Percentiles rank a stretch among this genome's conserved stretches.
phyloP scores from a whole-genome alignment of 495 filamentous ascomycete genomes.

The Penicillium bialowiezense region DNA sequence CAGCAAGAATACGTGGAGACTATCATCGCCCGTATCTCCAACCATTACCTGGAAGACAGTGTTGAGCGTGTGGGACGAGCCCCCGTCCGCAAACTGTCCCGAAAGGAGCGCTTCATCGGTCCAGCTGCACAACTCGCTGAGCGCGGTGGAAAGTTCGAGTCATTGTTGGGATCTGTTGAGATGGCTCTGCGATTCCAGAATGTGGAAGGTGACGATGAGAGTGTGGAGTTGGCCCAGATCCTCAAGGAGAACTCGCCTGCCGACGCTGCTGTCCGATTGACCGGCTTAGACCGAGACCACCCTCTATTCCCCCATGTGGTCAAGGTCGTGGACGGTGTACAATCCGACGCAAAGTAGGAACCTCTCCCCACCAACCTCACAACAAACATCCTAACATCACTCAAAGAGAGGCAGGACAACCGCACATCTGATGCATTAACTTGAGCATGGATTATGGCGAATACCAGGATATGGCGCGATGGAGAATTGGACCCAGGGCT shows the following conservation, averaged over 20 bases:
- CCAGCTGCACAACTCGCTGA: slow-evolving; percentile 84
- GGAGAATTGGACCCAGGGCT: slow-evolving; percentile 4
- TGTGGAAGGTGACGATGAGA: slow-evolving; percentile 85
- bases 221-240: slow-evolving; percentile 74
- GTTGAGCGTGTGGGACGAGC: slow-evolving; percentile 96
- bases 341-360: slow-evolving; percentile 49
- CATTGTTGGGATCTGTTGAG: slow-evolving; percentile 72
- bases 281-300: slow-evolving; percentile 68
- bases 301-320: slow-evolving; percentile 69
- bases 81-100: slow-evolving; percentile 84
- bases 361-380: not conserved
- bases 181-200: slow-evolving; percentile 92
- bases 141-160: slow-evolving; percentile 64
- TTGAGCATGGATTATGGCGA: slow-evolving; percentile 35
- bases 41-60: slow-evolving; percentile 89
- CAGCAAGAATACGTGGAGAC: slow-evolving; percentile 88
- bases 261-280: slow-evolving; percentile 71
- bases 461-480: slow-evolving; percentile 23
- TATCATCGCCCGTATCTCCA: slow-evolving; percentile 89
- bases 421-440: slow-evolving; percentile 21
- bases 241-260: slow-evolving; percentile 63
- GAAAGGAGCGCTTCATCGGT: slow-evolving; percentile 93
- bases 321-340: slow-evolving; percentile 74
- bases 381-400: slow-evolving; percentile 1
- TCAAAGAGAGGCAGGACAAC: slow-evolving; percentile 26